Base-by-base conservation (phyloP, 2,329 filamentous ascomycete species). In the Stagonosporopsis chrysanthemi region DNA sequence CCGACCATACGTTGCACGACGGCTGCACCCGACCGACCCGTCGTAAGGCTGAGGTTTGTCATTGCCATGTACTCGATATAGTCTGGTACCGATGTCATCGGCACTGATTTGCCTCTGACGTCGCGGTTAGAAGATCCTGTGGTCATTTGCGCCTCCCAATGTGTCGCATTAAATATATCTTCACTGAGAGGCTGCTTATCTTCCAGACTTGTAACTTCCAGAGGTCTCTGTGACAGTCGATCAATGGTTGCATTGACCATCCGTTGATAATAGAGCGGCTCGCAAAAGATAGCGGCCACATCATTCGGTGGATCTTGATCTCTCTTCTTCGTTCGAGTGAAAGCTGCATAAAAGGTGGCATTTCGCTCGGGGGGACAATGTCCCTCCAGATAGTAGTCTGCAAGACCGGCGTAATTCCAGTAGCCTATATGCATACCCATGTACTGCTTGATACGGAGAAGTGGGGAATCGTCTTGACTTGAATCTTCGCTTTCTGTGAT, bases 391-490 rank as follows among this genome's bases (percentile, higher is more conserved):
- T 14, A 84, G 49, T 31, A 73, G 58, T 64, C 63, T 63, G 56
- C 77, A 0, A 69, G 64, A 0, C 77, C 56, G 2, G 73, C 69
- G 1, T n/a, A 36, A 2, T 36, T 36, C 33, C 33, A 71, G 24
- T 80, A 84, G 0, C 81, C 82, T 1, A 82, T 70, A 46, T 83
- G 84, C 0, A 73, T 61, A 38, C 78, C 73, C 0, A 62, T 62
- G 23, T 66, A 78, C 0, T 67, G 53, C 4, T 67, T 65, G 12
- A 17, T 26, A 5, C 5, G 14, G 4, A 41, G 15, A 2, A 43
- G 11, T 0, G 43, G 11, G 2, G 26, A 28, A 19, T 39, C 47
- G n/a, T 26, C 35, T 1, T 6, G 2, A n/a, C n/a, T n/a, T n/a
- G n/a, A n/a, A n/a, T n/a, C n/a, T n/a, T n/a, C n/a, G n/a, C n/a